phyloP scores from a whole-genome alignment of 129 eudicot genomes.

The Tagetes erecta region DNA sequence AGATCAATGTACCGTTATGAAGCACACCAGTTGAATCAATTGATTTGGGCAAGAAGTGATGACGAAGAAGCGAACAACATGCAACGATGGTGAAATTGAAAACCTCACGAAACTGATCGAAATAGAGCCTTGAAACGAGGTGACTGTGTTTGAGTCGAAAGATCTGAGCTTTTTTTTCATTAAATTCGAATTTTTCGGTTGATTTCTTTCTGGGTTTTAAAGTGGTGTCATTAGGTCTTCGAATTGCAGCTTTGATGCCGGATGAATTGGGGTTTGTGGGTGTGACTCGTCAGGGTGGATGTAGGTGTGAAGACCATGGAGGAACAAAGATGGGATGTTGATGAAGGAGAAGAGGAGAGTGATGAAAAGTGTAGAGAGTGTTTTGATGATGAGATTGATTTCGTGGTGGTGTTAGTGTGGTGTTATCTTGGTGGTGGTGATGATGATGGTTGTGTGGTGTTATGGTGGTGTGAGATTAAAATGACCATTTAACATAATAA shows the following conservation, averaged over 20 bases:
- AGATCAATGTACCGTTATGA: conserved; percentile 63
- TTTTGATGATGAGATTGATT: conserved; percentile 53
- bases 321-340: conserved; percentile 65
- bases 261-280: conserved; percentile 43
- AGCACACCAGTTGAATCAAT: conserved; percentile 52
- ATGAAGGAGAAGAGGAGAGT: conserved; percentile 62
- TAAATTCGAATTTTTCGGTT: conserved; percentile 68
- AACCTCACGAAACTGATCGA: conserved; percentile 52
- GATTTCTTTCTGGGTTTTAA: conserved; percentile 68
- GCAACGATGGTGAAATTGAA: conserved; percentile 64
- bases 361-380: conserved; percentile 56
- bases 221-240: conserved; percentile 61
- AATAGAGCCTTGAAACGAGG: conserved; percentile 66
- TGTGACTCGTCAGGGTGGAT: conserved; percentile 97
- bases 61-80: conserved; percentile 46
- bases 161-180: conserved; percentile 97
- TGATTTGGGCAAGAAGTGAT: conserved; percentile 37
- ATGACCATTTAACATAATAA: too few species aligned
- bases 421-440: too few species aligned
- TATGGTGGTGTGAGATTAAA: too few species aligned
- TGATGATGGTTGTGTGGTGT: too few species aligned
- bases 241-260: conserved; percentile 71
- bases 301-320: conserved; percentile 80
- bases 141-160: conserved; percentile 78
- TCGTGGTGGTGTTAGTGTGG: too few species aligned